phyloP scores from a whole-genome alignment of 805 yeast species.

The Wickerhamomyces bovis region DNA sequence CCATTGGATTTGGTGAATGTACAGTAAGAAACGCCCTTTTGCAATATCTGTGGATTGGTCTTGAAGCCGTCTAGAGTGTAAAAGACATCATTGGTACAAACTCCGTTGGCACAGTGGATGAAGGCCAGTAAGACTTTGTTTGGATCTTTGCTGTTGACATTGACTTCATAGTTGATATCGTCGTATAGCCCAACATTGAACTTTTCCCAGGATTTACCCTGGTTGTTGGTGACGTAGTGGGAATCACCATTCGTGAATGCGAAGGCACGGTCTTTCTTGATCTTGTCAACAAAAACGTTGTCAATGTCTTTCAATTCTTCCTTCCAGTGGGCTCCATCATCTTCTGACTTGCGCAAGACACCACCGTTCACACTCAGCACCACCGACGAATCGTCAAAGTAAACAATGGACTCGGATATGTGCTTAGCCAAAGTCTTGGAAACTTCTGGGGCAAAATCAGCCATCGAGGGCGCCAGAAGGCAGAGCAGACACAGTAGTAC shows the following conservation, averaged over 20 bases:
- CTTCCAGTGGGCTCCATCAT: slow-evolving; percentile 42
- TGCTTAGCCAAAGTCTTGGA: slow-evolving; percentile 2
- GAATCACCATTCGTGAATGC: slow-evolving; percentile 27
- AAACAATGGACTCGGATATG: slow-evolving; percentile 16
- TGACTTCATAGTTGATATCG: slow-evolving; percentile 21
- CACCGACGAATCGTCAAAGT: slow-evolving; percentile 29
- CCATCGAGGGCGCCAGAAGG: not conserved
- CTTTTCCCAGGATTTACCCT: slow-evolving; percentile 36
- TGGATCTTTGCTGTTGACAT: slow-evolving; percentile 34
- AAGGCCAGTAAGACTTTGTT: slow-evolving; percentile 34
- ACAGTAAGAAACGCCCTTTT: slow-evolving; percentile 26
- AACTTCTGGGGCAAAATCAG: slow-evolving; percentile 23
- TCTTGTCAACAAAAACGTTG: slow-evolving; percentile 27
- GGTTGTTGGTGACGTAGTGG: slow-evolving; percentile 35
- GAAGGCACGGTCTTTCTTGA: slow-evolving; percentile 34
- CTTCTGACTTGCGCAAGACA: slow-evolving; percentile 36
- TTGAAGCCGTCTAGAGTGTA: slow-evolving; percentile 43
- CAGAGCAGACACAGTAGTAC: not conserved
- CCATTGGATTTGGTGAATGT: slow-evolving; percentile 25
- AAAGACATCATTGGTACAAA: slow-evolving; percentile 32
- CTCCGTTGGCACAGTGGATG: slow-evolving; percentile 13
- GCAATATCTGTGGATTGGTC: slow-evolving; percentile 22
- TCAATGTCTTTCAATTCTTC: slow-evolving; percentile 28
- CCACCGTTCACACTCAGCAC: slow-evolving; percentile 18
- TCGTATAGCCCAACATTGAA: slow-evolving; percentile 25